These are phyloP conservation scores for Rhynchospora pubera DNA, from an alignment of 176 grass and related monocot species.

Conservation along the genomic window DNA sequence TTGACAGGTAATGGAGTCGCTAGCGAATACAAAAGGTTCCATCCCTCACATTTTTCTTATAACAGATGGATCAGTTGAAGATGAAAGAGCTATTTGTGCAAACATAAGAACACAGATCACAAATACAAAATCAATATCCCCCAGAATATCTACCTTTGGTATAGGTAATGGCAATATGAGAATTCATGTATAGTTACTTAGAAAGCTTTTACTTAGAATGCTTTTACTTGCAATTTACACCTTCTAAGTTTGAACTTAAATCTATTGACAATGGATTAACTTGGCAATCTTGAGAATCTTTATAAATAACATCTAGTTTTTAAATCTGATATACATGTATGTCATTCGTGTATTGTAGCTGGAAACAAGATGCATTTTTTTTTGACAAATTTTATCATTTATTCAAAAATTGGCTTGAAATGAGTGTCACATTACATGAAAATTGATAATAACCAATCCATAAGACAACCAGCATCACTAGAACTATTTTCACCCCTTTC, in stretches of 20 bases:
- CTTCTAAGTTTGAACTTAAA: no score
- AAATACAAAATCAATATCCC: conserved; percentile 49
- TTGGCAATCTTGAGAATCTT: not conserved
- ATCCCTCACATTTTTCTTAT: conserved; percentile 92
- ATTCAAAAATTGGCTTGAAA: not conserved
- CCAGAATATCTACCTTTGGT: conserved; percentile 88
- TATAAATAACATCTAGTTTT: not conserved
- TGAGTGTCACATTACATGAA: not conserved
- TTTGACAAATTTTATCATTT: not conserved
- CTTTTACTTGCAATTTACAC: no score
- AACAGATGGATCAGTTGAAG: conserved; percentile 90
- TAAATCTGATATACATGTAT: no score
- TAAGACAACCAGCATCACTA: not conserved
- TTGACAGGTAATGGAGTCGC: conserved; percentile 59
- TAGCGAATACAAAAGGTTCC: conserved; percentile 49
- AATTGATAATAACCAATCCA: not conserved
- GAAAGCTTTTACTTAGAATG: no score
- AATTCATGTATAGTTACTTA: not conserved
- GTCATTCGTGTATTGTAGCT: not conserved
- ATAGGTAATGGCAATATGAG: conserved; percentile 53
- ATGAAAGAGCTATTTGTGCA: conserved; percentile 72
- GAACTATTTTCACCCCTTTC: no score
- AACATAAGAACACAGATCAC: conserved; percentile 41
- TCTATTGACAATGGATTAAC: not conserved
- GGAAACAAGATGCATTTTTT: not conserved